Base-by-base conservation (phyloP, 345 rosid genomes). In the Crucihimalaya himalaica region DNA sequence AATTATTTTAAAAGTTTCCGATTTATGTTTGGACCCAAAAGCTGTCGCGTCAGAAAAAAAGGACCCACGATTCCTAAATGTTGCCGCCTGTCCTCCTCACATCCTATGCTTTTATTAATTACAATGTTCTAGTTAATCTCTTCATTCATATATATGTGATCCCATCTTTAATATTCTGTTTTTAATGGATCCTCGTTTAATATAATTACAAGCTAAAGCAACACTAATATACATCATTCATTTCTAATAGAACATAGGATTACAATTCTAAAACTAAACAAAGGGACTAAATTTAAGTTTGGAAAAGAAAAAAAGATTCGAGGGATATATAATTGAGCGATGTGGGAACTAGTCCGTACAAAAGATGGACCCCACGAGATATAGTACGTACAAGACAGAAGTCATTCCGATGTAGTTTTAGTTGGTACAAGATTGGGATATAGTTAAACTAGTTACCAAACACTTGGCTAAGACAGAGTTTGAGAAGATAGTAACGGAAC, bases 1-100 rank as follows among this genome's bases (percentile, higher is more conserved):
- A 65, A 56, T 65, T 0, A 57, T 57, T 35, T 35, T 5, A 35
- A 5, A 13, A 43, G 5, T 27, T 43, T 73, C 52, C 59, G 34
- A 46, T 42, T 34, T 19, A 46, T 56, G 32, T 48, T 65, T 65
- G 57, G 71, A 57, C 59, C 72, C 72, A 27, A 74, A 67, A 66
- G 60, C 35, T 39, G 68, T 50, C 28, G 34, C 15, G 29, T 66
- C 78, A 57, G 66, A 67, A 9, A 67, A 6, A 31, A 4, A 18
- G 65, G 70, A n/a, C 74, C 74, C 40, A 68, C 64, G 25, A 0
- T 53, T 52, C 54, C 64, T 42, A 67, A 43, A 61, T 61, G 70
- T 68, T 53, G 79, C 69, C 31, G 70, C 70, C 34, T 61, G 79
- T 62, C 75, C 32, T 63, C 63, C 28, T 69, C 70, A 62, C 65